Base-by-base conservation (phyloP, 2,329 filamentous ascomycete species). In the Colletotrichum agaves region DNA sequence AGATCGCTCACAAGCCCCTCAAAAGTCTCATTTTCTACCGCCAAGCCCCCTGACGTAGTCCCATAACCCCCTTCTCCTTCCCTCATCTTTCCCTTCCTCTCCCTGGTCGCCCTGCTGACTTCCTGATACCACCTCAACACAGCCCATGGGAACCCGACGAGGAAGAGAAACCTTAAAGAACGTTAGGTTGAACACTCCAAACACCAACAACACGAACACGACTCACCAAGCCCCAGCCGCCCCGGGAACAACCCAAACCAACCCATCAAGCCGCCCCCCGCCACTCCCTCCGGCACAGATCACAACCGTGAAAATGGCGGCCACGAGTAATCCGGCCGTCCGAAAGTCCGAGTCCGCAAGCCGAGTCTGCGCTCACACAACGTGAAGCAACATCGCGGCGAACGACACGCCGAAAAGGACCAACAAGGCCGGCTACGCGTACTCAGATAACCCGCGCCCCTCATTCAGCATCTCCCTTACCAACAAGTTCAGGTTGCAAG, bases 321-420 rank as follows among this genome's bases (percentile, higher is more conserved):
- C 61, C 61, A 68, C 17, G 1, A 56, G 6, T 23, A 68, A 6
- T 2, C 55, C 62, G 6, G 61, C 55, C 2, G 61, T 33, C 41
- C 66, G 65, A 53, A 68, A 61, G 21, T n/a, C 61, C 39, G 66
- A 13, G n/a, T 68, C 61, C 5, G 44, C 62, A 10, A 61, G 7
- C 31, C 27, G n/a, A 2, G 37, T 53, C 39, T 33, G 49, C 33
- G 33, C 57, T 5, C 37, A 33, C n/a, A 66, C 61, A 6, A 23
- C 65, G 39, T 57, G 49, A 4, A 68, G 46, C 15, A 66, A 31
- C 23, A 52, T n/a, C 7, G 53, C 83, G 23, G 93, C 97, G 78
- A 90, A 97, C n/a, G 93, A 96, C 75, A 86, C 87, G 19, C 84
- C 98, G 73, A 97, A 97, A 86, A 89, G 88, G 78, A 91, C 89